phyloP scores from a whole-genome alignment of 1,284 basidiomycete species.

The Chondrostereum purpureum region DNA sequence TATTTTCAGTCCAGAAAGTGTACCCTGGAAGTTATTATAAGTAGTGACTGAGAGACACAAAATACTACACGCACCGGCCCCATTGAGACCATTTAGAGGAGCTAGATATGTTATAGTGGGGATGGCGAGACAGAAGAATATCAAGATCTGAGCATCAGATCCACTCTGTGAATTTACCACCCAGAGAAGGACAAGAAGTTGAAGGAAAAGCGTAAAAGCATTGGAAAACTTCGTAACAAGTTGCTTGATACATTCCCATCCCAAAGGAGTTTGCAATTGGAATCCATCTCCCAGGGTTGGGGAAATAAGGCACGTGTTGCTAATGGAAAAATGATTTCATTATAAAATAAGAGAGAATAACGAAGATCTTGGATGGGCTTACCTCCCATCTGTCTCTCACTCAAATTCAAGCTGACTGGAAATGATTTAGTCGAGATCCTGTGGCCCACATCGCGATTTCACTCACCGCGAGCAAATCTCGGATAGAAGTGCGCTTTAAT shows the following conservation, averaged over 20 bases:
- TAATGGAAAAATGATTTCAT: no score
- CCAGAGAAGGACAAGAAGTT: neutral
- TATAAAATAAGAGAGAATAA: no score
- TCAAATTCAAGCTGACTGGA: neutral
- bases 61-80: slow-evolving; percentile 22
- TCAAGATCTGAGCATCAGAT: slow-evolving; percentile 10
- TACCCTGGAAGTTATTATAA: slow-evolving; percentile 26
- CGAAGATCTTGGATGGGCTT: no score
- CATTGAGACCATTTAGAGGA: slow-evolving; percentile 26
- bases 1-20: slow-evolving; percentile 33
- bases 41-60: no score
- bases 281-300: neutral
- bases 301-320: no score
- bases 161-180: neutral
- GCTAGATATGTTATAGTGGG: slow-evolving; percentile 21
- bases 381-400: neutral
- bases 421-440: neutral
- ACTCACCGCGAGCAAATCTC: slow-evolving; percentile 1
- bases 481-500: neutral
- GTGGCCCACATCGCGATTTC: neutral
- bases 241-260: slow-evolving; percentile 1
- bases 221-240: neutral
- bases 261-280: neutral
- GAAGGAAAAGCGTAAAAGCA: neutral
- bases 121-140: slow-evolving; percentile 19